phyloP scores from a whole-genome alignment of 768 basidiomycete genomes.

The Pleurotus salmoneostramineus region DNA sequence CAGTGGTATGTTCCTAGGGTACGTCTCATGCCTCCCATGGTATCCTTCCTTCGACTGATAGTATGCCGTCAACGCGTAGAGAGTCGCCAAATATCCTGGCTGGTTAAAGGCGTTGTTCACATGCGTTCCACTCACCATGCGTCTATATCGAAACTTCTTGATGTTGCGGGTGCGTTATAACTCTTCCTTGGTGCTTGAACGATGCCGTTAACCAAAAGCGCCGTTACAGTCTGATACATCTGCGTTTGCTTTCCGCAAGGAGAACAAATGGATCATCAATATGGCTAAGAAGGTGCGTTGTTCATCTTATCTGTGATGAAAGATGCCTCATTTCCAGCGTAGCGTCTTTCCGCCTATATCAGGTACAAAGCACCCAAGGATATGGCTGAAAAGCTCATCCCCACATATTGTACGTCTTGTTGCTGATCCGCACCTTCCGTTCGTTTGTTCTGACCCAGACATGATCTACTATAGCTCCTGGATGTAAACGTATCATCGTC shows the following conservation, averaged over 20 bases:
- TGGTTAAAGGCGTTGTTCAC: slow-evolving; percentile 52
- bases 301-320: neutral
- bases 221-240: slow-evolving; percentile 30
- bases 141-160: slow-evolving; percentile 41
- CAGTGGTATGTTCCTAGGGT: slow-evolving; percentile 57
- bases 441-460: slow-evolving; percentile 1
- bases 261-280: slow-evolving; percentile 26
- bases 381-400: slow-evolving; percentile 42
- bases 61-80: slow-evolving; percentile 18
- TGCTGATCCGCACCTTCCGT: neutral
- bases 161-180: slow-evolving; percentile 38
- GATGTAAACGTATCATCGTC: slow-evolving; percentile 62
- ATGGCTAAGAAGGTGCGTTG: slow-evolving; percentile 27
- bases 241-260: slow-evolving; percentile 36
- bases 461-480: slow-evolving; percentile 37
- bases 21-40: slow-evolving; percentile 13
- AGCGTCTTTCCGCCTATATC: slow-evolving; percentile 45
- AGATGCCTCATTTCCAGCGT: neutral
- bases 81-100: slow-evolving; percentile 27
- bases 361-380: slow-evolving; percentile 43
- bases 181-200: neutral
- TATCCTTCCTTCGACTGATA: slow-evolving; percentile 17
- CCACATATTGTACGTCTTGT: slow-evolving; percentile 41
- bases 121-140: slow-evolving; percentile 45
- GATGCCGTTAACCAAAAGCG: neutral